These are phyloP conservation scores for Elongisporangium undulatum DNA, from an alignment of 352 stramenopile genomes.

Conservation along the genomic window DNA sequence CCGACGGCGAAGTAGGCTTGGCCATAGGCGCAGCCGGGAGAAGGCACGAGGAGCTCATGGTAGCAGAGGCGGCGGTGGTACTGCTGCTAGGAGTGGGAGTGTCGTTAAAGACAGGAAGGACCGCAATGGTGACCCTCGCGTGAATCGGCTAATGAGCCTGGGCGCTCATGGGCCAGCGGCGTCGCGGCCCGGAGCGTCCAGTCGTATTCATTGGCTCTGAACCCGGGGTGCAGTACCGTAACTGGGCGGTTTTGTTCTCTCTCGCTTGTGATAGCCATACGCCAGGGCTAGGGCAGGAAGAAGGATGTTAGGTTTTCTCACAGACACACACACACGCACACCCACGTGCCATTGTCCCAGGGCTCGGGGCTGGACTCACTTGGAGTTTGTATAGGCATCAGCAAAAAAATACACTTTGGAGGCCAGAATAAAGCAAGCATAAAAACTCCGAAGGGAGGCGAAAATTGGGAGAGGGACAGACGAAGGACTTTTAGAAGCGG, in stretches of 20 bases:
- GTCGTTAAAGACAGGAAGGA: not conserved
- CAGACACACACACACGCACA: not conserved
- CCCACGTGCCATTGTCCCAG: not conserved
- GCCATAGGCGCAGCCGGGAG: conserved; percentile 34
- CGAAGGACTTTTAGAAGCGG: not conserved
- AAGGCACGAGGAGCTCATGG: conserved; percentile 62
- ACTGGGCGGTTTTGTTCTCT: not conserved
- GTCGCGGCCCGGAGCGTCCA: not conserved
- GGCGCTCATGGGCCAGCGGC: not conserved
- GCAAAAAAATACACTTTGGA: not conserved
- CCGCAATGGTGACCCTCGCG: not conserved
- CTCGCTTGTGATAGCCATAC: not conserved
- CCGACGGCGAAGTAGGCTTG: not conserved
- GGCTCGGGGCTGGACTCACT: not conserved
- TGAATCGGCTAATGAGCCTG: not conserved
- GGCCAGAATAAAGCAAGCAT: not conserved
- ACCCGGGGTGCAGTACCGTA: not conserved
- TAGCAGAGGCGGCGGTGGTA: not conserved
- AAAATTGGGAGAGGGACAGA: not conserved
- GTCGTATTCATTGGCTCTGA: not conserved
- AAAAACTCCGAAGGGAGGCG: not conserved
- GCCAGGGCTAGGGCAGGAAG: not conserved
- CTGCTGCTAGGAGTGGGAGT: conserved; percentile 1
- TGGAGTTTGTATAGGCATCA: not conserved
- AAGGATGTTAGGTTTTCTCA: not conserved